Base-by-base conservation (phyloP, 129 eudicot genomes). In the Daucus carota region DNA sequence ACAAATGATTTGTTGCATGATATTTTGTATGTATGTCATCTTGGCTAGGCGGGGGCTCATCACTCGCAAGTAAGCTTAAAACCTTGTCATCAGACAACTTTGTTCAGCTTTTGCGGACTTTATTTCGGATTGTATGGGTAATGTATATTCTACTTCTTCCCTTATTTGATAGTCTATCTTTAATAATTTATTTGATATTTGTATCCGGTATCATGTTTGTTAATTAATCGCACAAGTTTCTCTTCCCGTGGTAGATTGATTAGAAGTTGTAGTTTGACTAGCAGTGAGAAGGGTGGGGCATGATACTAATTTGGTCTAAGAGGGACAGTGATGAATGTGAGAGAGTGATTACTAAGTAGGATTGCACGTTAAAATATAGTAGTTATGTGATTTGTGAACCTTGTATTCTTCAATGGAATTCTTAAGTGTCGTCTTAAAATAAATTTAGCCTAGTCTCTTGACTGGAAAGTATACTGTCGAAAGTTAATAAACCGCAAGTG, bases 121-220 rank as follows among this genome's bases (percentile, higher is more conserved):
- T 94, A 79, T 94, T 94, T 82, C 83, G 72, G 79, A 87, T 94
- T 80, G 96, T 95, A 83, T 90, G 80, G 99, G 99, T 95, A 95
- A 87, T 85, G 92, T 78, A 74, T 77, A 77, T 86, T 81, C 84
- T 57, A 65, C 80, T 75, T 77, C 85, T 80, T 48, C 80, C 70
- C 52, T 33, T 70, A 13, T 42, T 70, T 28, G 6, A 14, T 63
- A 15, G 12, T 29, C 38, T 29, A 15, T 63, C 36, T 63, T 12
- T 29, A 20, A 14, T 14, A 12, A 63, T 31, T 63, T 13, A 2
- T 63, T 63, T 14, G 8, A 6, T 10, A 29, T 26, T 63, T 24
- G 18, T 29, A 31, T 26, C 38, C 28, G 8, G 29, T n/a, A n/a
- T n/a, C 26, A 6, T 63, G 22, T 29, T 31, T 29, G 29, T 12